A percentile compares a stretch with the other conserved stretches of the same genome.
These are phyloP conservation scores for Plasmodium malariae DNA, from an alignment of 169 alveolate genomes.

Conservation along the genomic window DNA sequence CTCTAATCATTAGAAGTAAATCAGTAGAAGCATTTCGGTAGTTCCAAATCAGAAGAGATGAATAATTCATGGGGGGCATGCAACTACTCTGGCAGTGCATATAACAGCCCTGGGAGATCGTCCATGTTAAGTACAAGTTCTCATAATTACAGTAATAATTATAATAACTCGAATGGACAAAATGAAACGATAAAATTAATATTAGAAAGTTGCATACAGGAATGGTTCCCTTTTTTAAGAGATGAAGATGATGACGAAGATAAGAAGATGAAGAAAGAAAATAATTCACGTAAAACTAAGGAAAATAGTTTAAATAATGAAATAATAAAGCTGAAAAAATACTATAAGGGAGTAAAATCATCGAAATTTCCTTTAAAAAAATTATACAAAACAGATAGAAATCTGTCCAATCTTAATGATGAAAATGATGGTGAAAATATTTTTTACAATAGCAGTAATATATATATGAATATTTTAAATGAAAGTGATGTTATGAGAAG, in stretches of 20 bases:
- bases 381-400: slow-evolving; percentile 59
- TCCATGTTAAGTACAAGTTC: slow-evolving; percentile 12
- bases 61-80: slow-evolving; percentile 11
- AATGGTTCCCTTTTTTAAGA: slow-evolving; percentile 76
- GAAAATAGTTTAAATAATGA: slow-evolving; percentile 3
- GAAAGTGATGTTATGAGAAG: slow-evolving; percentile 13
- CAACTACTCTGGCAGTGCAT: slow-evolving; percentile 13
- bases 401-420: slow-evolving; percentile 41
- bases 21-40: too few relatives aligned
- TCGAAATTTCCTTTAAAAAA: slow-evolving; percentile 48
- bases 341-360: slow-evolving; percentile 64
- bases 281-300: background rate
- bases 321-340: slow-evolving; percentile 26
- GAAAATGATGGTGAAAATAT: slow-evolving; percentile 59
- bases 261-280: background rate
- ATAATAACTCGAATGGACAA: slow-evolving; percentile 11
- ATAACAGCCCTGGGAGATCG: slow-evolving; percentile 7
- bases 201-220: slow-evolving; percentile 51
- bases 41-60: slow-evolving; percentile 20
- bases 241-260: slow-evolving; percentile 8
- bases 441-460: slow-evolving; percentile 51
- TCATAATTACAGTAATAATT: slow-evolving; percentile 24
- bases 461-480: slow-evolving; percentile 44
- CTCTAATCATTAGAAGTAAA: too few relatives aligned
- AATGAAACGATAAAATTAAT: slow-evolving; percentile 35